Evolutionary conservation across 2,329 filamentous ascomycete species (phyloP), one percentile per base, ranked within the genome.

Genomic region (Epichloe amarillans): DNA sequence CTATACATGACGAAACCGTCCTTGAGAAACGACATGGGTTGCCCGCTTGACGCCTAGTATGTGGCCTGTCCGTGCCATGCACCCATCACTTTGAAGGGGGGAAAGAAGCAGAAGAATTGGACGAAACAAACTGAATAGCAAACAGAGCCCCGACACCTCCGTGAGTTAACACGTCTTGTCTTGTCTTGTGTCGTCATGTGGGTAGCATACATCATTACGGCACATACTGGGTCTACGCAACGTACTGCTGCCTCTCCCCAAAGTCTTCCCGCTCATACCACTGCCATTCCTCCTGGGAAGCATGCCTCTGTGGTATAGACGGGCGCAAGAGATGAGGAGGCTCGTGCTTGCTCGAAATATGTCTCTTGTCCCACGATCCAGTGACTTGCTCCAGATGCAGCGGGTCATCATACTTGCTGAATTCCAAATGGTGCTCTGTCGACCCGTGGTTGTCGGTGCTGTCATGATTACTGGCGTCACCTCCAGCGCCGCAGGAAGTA

Each of bases 191-290:
- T 6, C 5, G 39, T 15, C n/a, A 21, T 41, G n/a, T 39, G 39
- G 0, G 15, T 14, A 43, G 19, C 36, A 10, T 35, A 2, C 41
- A 41, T 56, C 41, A 41, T 56, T 51, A 54, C 26, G 62, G 60
- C 61, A 65, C 62, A 60, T 65, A 64, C 60, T 62, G 55, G 46
- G 57, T 57, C 56, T 58, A 56, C 35, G 55, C 56, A 40, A 58
- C 53, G 52, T 58, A 55, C 12, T 55, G 52, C 46, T 54, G 56
- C 38, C 54, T 57, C 46, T 63, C 56, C 26, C 58, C 59, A 50
- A 66, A 64, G 21, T 64, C 63, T 50, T 68, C 65, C 39, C 58
- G 61, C 51, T 61, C 60, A 49, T 65, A 60, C 62, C 65, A 66
- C 45, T 66, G 61, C 66, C 66, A 66, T 6, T 57, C 60, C 11